Evolutionary conservation across 306 rosid genomes (phyloP).

Genomic region (Medicago truncatula): MtrunA17r5.0-ANR NC_053042.1:40596001-40596500

Average conservation of each 20-base stretch:
- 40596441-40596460: not conserved
- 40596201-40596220: constrained; percentile 16
- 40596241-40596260: constrained; percentile 5
- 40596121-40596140: constrained; percentile 17
- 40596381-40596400: constrained; percentile 35
- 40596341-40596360: constrained; percentile 1
- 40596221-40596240: constrained; percentile 31
- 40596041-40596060: constrained; percentile 25
- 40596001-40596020: constrained; percentile 33
- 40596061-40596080: not conserved
- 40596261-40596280: constrained; percentile 33
- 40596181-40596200: constrained; percentile 21
- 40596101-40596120: constrained; percentile 8
- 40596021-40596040: constrained; percentile 27
- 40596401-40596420: constrained; percentile 9
- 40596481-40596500: constrained; percentile 6
- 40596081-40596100: constrained; percentile 37
- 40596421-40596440: constrained; percentile 17
- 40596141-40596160: constrained; percentile 19
- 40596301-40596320: constrained; percentile 25
- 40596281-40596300: constrained; percentile 38
- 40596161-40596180: constrained; percentile 24
- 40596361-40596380: constrained; percentile 27
- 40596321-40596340: constrained; percentile 15
- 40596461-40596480: not conserved